Base-by-base conservation (phyloP, 805 yeast species). In the Kodamaea neixiangensis region DNA sequence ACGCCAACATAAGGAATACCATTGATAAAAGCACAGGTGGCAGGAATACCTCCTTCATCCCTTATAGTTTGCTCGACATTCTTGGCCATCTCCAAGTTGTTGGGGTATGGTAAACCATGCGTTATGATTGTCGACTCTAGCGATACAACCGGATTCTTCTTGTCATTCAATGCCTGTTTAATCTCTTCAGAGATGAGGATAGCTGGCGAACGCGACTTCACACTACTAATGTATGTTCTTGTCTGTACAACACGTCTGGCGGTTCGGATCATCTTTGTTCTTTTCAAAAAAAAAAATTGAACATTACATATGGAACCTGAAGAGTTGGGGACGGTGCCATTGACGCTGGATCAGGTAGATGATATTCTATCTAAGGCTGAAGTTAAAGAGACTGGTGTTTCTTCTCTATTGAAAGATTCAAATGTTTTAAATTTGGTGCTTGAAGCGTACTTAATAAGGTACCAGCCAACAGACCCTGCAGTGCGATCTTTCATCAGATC, bases 71-170 rank as follows among this genome's bases (percentile, higher is more conserved):
- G 51, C 65, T 90, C 96, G 0, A 88, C 96, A 1, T 72, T 66
- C 25, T 59, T 59, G 0, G 97, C 96, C 90, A 90, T 85, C 20
- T 75, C 74, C 9, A 87, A 60, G 60, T 91, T 90, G 18, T 78
- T 77, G 0, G 97, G 97, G 61, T 69, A 87, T 2, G 97, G 96
- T 37, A 90, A 75, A 0, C 97, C 97, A 69, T 90, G 97, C 5
- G 96, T 86, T 57, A 91, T 81, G 60, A 90, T 91, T 6, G 97
- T 90, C 18, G 91, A 83, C 63, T 91, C 97, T 13, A 90, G 71
- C 0, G 97, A 85, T 3, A 91, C 94, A 5, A 90, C 81, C 0
- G 97, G 96, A 34, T 55, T 67, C 15, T 77, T 75, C 15, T 77
- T 75, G 2, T 76, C 76, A 10, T 58, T 56, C 14, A 89, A 59